Percentiles rank a stretch among this genome's conserved stretches.
Conservation (phyloP, 2,329 filamentous ascomycete genomes). For the Monilinia fructicola region DNA sequence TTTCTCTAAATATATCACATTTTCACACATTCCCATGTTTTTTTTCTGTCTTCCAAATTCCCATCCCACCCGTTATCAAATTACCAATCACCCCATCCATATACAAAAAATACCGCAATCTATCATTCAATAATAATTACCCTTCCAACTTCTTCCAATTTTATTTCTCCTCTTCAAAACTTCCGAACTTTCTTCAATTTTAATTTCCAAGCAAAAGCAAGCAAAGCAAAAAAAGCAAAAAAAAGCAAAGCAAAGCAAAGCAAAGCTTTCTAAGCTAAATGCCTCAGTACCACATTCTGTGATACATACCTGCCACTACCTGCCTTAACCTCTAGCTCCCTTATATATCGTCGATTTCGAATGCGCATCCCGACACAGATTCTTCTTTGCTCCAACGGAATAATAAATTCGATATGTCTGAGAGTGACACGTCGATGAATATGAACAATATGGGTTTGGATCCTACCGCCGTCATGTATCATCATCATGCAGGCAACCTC, state of each 20-base stretch:
- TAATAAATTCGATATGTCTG: constrained; percentile 28
- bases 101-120: too few species aligned
- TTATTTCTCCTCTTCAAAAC: too few species aligned
- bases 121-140: too few species aligned
- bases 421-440: constrained; percentile 29
- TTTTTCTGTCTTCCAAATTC: not conserved
- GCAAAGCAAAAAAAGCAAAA: too few species aligned
- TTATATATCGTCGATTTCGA: not conserved
- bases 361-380: not conserved
- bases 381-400: not conserved
- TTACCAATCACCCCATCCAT: too few species aligned
- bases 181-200: too few species aligned
- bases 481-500: constrained; percentile 31
- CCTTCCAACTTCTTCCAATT: too few species aligned
- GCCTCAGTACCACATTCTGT: constrained; percentile 7
- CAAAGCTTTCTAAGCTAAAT: constrained; percentile 11
- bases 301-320: not conserved
- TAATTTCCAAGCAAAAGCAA: too few species aligned
- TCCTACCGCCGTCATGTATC: constrained; percentile 28
- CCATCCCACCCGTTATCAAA: not conserved
- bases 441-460: constrained; percentile 34
- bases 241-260: not conserved
- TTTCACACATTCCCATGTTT: constrained; percentile 1
- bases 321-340: too few species aligned
- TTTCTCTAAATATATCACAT: not conserved